These are phyloP conservation scores for Neofusicoccum cordaticola DNA, from an alignment of 2,329 filamentous ascomycete species.

Conservation along the genomic window DNA sequence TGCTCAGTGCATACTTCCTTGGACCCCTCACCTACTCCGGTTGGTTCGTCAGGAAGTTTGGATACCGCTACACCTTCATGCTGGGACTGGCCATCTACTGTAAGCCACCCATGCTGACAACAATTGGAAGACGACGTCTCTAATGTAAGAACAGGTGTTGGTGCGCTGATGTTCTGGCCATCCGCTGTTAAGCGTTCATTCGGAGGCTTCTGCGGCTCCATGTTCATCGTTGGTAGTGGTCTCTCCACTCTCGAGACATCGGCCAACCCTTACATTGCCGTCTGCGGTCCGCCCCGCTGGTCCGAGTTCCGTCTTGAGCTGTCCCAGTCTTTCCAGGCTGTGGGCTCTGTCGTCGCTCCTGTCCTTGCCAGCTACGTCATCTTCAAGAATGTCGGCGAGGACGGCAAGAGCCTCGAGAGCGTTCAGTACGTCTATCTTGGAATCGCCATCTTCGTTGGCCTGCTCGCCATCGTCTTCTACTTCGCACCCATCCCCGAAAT, in stretches of 20 bases:
- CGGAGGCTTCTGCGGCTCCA: conserved; percentile 66
- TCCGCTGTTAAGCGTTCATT: conserved; percentile 71
- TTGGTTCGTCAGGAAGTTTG: conserved; percentile 67
- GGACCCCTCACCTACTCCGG: conserved; percentile 54
- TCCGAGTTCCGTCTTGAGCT: conserved; percentile 75
- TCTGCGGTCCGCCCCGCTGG: conserved; percentile 71
- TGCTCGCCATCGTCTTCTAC: conserved; percentile 65
- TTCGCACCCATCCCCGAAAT: conserved; percentile 68
- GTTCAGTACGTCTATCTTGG: conserved; percentile 82
- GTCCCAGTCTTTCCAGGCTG: conserved; percentile 73
- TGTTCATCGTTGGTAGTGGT: conserved; percentile 73
- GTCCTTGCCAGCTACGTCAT: conserved; percentile 71
- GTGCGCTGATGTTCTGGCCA: conserved; percentile 82
- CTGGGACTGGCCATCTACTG: conserved; percentile 67
- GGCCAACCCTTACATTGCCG: conserved; percentile 72
- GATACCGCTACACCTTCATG: conserved; percentile 80
- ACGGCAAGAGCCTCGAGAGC: conserved; percentile 57
- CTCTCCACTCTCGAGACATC: conserved; percentile 73
- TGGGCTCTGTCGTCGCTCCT: conserved; percentile 71
- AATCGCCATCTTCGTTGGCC: conserved; percentile 69
- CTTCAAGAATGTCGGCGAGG: conserved; percentile 62
- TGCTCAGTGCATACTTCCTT: conserved; percentile 50
- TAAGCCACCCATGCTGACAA: neutral
- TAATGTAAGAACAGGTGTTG: conserved; percentile 40
- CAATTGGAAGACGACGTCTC: neutral